A percentile compares a stretch with the other conserved stretches of the same genome.
phyloP scores from a whole-genome alignment of 1,139 yeast species.

The Eremothecium cymbalariae region DNA sequence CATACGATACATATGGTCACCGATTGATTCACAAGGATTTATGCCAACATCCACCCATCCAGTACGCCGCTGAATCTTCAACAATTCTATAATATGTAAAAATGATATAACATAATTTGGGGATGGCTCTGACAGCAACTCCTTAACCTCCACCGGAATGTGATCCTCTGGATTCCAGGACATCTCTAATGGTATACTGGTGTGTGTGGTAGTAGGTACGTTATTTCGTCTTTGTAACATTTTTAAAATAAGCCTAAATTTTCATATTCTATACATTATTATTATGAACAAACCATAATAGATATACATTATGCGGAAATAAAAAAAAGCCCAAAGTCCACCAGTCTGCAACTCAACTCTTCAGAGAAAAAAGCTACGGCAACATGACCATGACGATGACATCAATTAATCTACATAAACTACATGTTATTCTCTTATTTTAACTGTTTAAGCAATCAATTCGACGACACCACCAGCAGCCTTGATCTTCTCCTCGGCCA shows the following conservation, averaged over 20 bases:
- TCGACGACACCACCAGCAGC: conserved; percentile 99
- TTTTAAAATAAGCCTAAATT: too few relatives aligned
- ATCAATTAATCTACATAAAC: conserved; percentile 9
- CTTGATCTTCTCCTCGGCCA: conserved; percentile 99
- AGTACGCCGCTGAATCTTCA: conserved; percentile 78
- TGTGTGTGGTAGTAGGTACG: too few relatives aligned
- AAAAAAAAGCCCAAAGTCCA: too few relatives aligned
- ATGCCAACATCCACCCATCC: conserved; percentile 87
- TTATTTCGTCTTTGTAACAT: too few relatives aligned
- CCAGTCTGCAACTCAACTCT: too few relatives aligned
- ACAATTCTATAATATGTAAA: conserved; percentile 62
- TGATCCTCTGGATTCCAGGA: conserved; percentile 31
- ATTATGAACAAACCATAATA: too few relatives aligned
- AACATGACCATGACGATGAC: conserved; percentile 3
- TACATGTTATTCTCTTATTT: conserved; percentile 6
- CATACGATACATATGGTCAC: conserved; percentile 98
- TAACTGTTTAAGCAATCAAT: conserved; percentile 75
- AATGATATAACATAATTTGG: conserved; percentile 56
- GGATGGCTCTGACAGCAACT: conserved; percentile 16
- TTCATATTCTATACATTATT: too few relatives aligned
- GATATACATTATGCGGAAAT: too few relatives aligned
- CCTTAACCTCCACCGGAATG: conserved; percentile 21
- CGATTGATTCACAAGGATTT: conserved; percentile 58
- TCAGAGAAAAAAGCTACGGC: too few relatives aligned
- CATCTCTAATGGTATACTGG: too few relatives aligned